Evolutionary conservation across 176 grass and related monocot genomes (phyloP).

Genomic region (Chrysopogon serrulatus): DNA sequence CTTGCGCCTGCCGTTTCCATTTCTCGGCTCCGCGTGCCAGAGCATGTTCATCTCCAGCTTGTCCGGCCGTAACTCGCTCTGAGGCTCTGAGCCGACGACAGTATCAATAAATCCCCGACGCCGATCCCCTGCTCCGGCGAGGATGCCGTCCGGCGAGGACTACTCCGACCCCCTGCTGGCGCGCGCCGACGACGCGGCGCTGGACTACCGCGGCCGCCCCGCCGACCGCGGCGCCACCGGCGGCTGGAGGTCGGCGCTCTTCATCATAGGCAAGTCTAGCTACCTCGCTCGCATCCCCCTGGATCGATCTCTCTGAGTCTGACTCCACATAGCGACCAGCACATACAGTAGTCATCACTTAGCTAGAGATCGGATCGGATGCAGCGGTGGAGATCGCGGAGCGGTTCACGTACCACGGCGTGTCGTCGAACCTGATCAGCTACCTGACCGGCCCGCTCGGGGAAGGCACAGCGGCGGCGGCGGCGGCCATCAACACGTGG

Average conservation of each 20-base stretch:
- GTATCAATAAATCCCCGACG: neutral
- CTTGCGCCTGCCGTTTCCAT: neutral
- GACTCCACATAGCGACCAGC: neutral
- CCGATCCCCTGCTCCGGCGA: neutral
- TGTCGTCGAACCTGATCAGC: conserved; percentile 53
- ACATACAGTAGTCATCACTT: too few relatives aligned
- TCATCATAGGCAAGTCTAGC: conserved; percentile 52
- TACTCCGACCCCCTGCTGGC: conserved; percentile 29
- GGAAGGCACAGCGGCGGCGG: conserved; percentile 37
- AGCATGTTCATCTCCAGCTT: neutral
- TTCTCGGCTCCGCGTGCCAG: neutral
- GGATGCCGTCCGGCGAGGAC: conserved; percentile 15
- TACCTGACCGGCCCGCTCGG: conserved; percentile 63
- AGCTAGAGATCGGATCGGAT: neutral
- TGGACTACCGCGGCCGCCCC: conserved; percentile 52
- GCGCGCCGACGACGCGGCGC: neutral
- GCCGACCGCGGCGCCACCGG: conserved; percentile 40
- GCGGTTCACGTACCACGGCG: conserved; percentile 52
- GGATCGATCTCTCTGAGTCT: neutral
- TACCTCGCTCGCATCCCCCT: neutral
- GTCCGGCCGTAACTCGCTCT: neutral
- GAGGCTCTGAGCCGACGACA: neutral
- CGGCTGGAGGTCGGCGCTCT: conserved; percentile 49
- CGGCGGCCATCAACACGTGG: conserved; percentile 49
- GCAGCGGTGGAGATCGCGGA: conserved; percentile 64